Conservation (phyloP, 2,329 filamentous ascomycete species). For the Fulvia fulva region DNA sequence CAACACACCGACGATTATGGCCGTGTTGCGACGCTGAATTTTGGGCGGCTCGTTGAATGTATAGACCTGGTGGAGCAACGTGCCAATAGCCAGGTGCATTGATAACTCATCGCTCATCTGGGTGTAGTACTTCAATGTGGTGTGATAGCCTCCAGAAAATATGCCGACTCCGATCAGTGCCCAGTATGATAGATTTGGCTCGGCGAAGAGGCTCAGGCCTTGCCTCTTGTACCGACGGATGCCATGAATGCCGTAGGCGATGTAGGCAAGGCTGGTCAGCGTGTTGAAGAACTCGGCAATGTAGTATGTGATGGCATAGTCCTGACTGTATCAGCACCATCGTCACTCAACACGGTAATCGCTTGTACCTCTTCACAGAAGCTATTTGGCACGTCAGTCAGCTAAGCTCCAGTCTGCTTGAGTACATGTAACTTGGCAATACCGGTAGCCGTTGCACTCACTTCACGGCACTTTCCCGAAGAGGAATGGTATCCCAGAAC, state of each 20-base stretch:
- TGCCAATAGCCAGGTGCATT: constrained; percentile 29
- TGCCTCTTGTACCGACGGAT: constrained; percentile 25
- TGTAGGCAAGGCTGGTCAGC: constrained; percentile 25
- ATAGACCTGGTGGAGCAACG: constrained; percentile 22
- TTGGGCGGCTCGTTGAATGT: constrained; percentile 23
- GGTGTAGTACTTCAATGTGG: constrained; percentile 27
- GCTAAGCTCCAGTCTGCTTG: constrained; percentile 7
- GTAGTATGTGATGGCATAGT: constrained; percentile 24
- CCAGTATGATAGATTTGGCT: constrained; percentile 25
- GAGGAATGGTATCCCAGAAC: neutral
- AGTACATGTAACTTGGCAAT: neutral
- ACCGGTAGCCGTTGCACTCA: constrained; percentile 34
- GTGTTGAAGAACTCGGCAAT: constrained; percentile 30
- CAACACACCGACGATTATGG: constrained; percentile 23
- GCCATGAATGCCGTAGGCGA: constrained; percentile 26
- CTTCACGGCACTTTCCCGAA: constrained; percentile 3
- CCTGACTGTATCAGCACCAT: too few relatives aligned
- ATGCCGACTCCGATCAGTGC: constrained; percentile 26
- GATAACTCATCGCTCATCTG: constrained; percentile 30
- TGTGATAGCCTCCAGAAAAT: constrained; percentile 24
- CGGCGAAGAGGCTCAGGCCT: constrained; percentile 18
- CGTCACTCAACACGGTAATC: too few relatives aligned
- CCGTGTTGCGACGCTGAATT: constrained; percentile 21
- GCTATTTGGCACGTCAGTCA: constrained; percentile 38
- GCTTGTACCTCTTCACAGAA: constrained; percentile 29